Evolutionary conservation across 1,284 basidiomycete species (phyloP).

Genomic region (Peniophora sp.): DNA sequence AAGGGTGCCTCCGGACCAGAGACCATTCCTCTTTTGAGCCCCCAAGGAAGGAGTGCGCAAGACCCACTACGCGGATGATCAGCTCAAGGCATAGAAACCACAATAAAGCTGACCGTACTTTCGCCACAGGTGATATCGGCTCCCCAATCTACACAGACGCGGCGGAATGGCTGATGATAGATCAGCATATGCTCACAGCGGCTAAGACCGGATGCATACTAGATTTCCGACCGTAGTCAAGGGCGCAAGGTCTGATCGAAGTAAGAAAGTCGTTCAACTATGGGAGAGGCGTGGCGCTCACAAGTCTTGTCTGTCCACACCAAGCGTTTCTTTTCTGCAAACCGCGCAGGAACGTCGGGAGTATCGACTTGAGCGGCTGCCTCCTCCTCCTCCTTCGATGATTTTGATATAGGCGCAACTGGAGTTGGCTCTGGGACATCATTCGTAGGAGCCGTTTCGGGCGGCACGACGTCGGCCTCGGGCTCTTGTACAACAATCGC

Average conservation of each 20-base stretch:
- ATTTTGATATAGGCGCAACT: slow-evolving; percentile 24
- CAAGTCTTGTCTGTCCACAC: slow-evolving; percentile 87
- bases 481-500: background rate
- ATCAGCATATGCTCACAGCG: background rate
- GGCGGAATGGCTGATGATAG: slow-evolving; percentile 76
- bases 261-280: slow-evolving; percentile 2
- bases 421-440: slow-evolving; percentile 9
- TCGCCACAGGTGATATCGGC: slow-evolving; percentile 95
- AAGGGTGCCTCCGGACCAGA: slow-evolving; percentile 79
- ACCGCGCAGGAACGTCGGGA: slow-evolving; percentile 63
- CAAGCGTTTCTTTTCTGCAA: slow-evolving; percentile 81
- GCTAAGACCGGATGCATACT: slow-evolving; percentile 31
- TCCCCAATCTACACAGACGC: slow-evolving; percentile 81
- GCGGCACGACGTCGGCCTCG: background rate
- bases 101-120: slow-evolving; percentile 41
- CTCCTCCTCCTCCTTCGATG: slow-evolving; percentile 11
- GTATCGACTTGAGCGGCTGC: slow-evolving; percentile 35
- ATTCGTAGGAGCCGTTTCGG: background rate
- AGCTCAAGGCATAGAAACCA: background rate
- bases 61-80: slow-evolving; percentile 49
- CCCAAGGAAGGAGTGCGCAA: slow-evolving; percentile 73
- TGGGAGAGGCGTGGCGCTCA: slow-evolving; percentile 25
- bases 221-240: slow-evolving; percentile 95
- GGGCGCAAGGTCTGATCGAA: slow-evolving; percentile 73
- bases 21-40: slow-evolving; percentile 92